Evolutionary conservation across 345 rosid species (phyloP), one percentile per base, ranked within the genome.

Genomic region (Turnera subulata): DNA sequence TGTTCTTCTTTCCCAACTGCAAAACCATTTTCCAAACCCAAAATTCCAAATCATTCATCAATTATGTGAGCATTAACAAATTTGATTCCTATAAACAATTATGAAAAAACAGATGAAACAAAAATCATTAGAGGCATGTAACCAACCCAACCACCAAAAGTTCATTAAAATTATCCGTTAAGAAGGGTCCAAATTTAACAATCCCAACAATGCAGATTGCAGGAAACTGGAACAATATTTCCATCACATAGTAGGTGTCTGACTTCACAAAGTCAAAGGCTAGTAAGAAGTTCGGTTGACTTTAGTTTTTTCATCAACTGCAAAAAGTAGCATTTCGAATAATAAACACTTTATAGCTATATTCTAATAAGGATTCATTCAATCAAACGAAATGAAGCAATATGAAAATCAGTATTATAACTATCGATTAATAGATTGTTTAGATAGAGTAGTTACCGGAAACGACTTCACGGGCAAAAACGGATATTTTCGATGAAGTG

Each of bases 381-480:
- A n/a, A 24, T 29, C 8, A 35, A 18, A 51, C 42, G 48, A 52
- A 68, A 55, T 29, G n/a, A 52, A 52, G 12, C 35, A 38, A 39
- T 21, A 21, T 13, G 2, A 35, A 32, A 19, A 23, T 47, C 0
- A 7, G 32, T 6, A 18, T 53, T 56, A n/a, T n/a, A n/a, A n/a
- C n/a, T n/a, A n/a, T n/a, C n/a, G n/a, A n/a, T n/a, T n/a, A n/a
- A n/a, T n/a, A n/a, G n/a, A n/a, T n/a, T n/a, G n/a, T n/a, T n/a
- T n/a, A n/a, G n/a, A n/a, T n/a, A n/a, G n/a, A n/a, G n/a, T n/a
- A n/a, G n/a, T 18, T 82, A 85, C 98, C 96, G 2, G 84, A 74
- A 11, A 86, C 91, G 67, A 88, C 77, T 77, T 92, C 96, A 19
- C 96, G 86, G 70, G 84, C 95, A 33, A 89, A 89, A 62, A 86